Base-by-base conservation (phyloP, 75 land plant species). In the Chamaecyparis obtusa region DNA sequence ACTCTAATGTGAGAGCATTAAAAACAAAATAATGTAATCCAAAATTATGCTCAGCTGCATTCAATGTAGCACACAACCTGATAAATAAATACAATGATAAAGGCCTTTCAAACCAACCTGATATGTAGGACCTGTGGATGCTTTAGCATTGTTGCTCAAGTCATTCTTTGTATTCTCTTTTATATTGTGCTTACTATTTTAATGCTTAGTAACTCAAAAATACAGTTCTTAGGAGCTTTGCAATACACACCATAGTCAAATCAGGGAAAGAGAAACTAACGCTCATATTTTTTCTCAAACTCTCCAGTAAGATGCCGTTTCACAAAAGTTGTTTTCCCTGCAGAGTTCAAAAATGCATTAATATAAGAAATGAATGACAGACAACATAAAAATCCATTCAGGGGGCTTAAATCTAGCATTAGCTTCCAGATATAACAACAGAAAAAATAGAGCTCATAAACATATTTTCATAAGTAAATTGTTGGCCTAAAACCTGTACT, bases 311-410 rank as follows among this genome's bases (percentile, higher is more conserved):
- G 84, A 51, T 92, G 92, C 7, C 93, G 93, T 48, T 92, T 92
- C 82, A 92, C 93, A 48, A 92, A 92, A n/a, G 93, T 92, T 35
- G 93, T 92, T 81, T 92, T 92, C 10, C 93, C 93, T 92, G 90
- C 81, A n/a, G 49, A n/a, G 49, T 24, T n/a, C 8, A 89, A 49
- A n/a, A 72, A 56, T n/a, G 11, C 83, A 24, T 56, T 43, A 64
- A 64, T 6, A 36, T n/a, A 86, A 16, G 2, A 44, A 79, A 60
- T 32, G 10, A 56, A 77, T 16, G n/a, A n/a, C n/a, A n/a, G 35
- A 14, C 57, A 83, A n/a, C 39, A 46, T 44, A 32, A 16, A 10
- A 36, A 33, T 75, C n/a, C 64, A 57, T 19, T 57, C 24, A 4
- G 24, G 24, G 19, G 21, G 60, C 21, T 56, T 56, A 56, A 60